Conservation (phyloP, 495 filamentous ascomycete species). For the Xylaria telfairii region DNA sequence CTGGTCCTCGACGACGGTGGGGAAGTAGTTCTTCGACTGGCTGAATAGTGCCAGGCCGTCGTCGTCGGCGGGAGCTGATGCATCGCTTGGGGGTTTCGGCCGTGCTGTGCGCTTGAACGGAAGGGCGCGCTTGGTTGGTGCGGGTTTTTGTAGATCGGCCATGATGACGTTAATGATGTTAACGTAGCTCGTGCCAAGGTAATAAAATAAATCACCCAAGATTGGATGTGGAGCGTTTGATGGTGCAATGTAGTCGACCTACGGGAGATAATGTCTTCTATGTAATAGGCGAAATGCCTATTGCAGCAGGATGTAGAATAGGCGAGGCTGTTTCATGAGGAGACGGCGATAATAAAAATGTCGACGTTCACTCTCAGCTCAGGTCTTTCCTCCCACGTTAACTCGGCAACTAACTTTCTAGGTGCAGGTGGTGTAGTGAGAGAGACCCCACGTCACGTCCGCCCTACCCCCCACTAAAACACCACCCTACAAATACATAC, state of each 20-base stretch:
- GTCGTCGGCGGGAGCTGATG: conserved; percentile 34
- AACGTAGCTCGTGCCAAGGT: not conserved
- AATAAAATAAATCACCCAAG: not conserved
- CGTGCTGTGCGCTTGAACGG: conserved; percentile 72
- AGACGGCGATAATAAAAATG: not conserved
- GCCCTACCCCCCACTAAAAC: not conserved
- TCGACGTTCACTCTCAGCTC: not conserved
- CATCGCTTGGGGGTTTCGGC: conserved; percentile 42
- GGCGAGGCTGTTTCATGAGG: not conserved
- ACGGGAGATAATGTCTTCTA: not conserved
- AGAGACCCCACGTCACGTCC: conserved; percentile 14
- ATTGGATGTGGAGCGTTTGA: not conserved
- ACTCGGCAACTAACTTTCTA: conserved; percentile 20
- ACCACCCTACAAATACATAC: not conserved
- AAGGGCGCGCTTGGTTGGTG: conserved; percentile 60
- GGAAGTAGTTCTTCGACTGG: conserved; percentile 67
- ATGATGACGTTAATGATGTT: conserved; percentile 21
- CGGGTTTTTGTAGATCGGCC: conserved; percentile 30
- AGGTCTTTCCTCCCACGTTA: conserved; percentile 2
- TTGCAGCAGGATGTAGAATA: not conserved
- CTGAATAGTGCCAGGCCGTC: conserved; percentile 68
- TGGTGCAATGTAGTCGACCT: not conserved
- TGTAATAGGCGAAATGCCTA: not conserved
- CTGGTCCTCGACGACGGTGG: conserved; percentile 63
- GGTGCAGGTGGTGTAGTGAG: not conserved